Base-by-base conservation (phyloP, 768 basidiomycete species). In the Suillus spraguei region DNA sequence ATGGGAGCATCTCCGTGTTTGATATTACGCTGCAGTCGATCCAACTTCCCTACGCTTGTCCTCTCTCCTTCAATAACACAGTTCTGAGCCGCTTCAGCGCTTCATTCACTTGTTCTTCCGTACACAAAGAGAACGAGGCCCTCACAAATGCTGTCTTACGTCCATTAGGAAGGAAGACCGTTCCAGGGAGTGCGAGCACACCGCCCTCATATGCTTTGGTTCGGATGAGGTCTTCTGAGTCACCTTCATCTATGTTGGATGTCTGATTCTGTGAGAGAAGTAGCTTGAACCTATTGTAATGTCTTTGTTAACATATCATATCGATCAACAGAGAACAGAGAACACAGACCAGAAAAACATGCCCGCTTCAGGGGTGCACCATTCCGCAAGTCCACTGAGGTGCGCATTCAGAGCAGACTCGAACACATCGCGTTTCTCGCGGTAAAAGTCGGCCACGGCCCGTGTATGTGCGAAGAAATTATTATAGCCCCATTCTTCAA, bases 181-280 rank as follows among this genome's bases (percentile, higher is more conserved):
- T 87, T 17, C 95, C 95, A 1, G 95, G 95, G 13, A 97, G 83
- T 20, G 92, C 94, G n/a, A 97, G 85, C 9, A 97, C 91, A 22
- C 94, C 95, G 28, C 85, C 84, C 67, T 88, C 86, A 61, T 92
- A 83, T 11, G 94, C 94, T 60, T 86, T 87, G 8, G 84, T 88
- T 61, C 83, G 81, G 68, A 97, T 92, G 58, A 96, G 68, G 16
- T 80, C 78, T 69, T 85, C 85, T 5, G 93, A 92, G 73, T 97
- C 93, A 32, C 82, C 85, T 65, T 83, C 81, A 33, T 74, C 70
- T 63, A 69, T 70, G 52, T 62, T 62, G 35, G 65, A 69, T 61
- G 66, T 66, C 39, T 71, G 62, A 63, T 75, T 65, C 17, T 71
- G 69, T 59, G 69, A 76, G 20, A 88, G 73, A 32, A 85, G 76